Evolutionary conservation across 441 rosid species (phyloP), one percentile per base, ranked within the genome.

Genomic region (Aquilaria agallochum): DNA sequence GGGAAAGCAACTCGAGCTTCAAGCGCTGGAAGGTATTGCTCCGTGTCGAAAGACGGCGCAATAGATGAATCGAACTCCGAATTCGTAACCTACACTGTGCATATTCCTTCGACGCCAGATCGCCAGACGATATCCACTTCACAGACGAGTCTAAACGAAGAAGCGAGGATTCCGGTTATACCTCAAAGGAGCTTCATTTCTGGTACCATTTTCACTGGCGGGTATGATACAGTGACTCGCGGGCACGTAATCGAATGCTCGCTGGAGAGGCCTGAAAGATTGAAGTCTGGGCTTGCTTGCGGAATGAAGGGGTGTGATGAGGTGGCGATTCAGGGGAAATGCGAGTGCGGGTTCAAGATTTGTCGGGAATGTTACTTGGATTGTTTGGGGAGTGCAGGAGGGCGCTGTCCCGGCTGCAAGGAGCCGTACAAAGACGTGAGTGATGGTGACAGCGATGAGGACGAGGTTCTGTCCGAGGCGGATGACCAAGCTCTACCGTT

Each of bases 21-120:
- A 0, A 78, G 85, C 8, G 88, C 79, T 44, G 89, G 92, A 56
- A 80, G 89, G 60, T 86, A 89, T 68, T 73, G 83, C 55, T 73
- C 89, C 0, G 76, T 74, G 77, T 81, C 86, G 2, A 78, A 70
- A 52, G 90, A 80, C 47, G 90, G 80, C 13, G 45, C 72, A 9
- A 66, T 65, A 8, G 83, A 83, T 11, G 86, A 78, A 9, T 36
- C 62, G 0, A 77, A 58, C 42, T 75, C 88, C 5, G 92, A 80
- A 12, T 85, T 78, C 60, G 70, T 87, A 13, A 66, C 76, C 4
- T 90, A 90, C 58, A 88, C 95, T 1, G 97, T 90, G 42, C 97
- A 88, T 20, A 88, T 90, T 12, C 97, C 97, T 6, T 82, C 95
- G 0, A 90, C 97, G 46, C 97, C 97, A 0, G 97, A 90, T 67